A percentile compares a stretch with the other conserved stretches of the same genome.
Conservation (phyloP, 1,284 basidiomycete species). For the Serendipita sp. region DNA sequence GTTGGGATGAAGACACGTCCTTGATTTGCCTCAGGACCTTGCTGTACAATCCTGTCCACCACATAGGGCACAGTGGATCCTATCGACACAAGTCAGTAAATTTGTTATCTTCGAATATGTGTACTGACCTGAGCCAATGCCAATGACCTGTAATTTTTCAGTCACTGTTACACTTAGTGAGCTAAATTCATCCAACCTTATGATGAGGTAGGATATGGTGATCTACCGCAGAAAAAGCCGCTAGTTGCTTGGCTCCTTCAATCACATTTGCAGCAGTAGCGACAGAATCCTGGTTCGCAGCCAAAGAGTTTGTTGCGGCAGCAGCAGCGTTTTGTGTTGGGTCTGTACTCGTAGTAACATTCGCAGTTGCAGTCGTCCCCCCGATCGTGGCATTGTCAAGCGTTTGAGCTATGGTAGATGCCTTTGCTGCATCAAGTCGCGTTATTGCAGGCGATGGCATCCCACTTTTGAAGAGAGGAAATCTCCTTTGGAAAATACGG, state of each 20-base stretch:
- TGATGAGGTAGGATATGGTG: slow-evolving; percentile 72
- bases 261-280: slow-evolving; percentile 21
- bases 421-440: slow-evolving; percentile 9
- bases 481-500: background rate
- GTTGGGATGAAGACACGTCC: slow-evolving; percentile 82
- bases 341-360: background rate
- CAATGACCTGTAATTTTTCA: slow-evolving; percentile 51
- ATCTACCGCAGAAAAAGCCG: slow-evolving; percentile 92
- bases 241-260: slow-evolving; percentile 76
- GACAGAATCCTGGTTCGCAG: background rate
- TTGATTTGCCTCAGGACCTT: slow-evolving; percentile 65
- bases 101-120: background rate
- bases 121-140: slow-evolving; percentile 66
- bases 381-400: background rate
- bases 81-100: slow-evolving; percentile 16
- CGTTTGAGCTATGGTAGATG: background rate
- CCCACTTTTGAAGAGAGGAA: background rate
- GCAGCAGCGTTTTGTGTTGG: background rate
- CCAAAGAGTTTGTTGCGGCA: background rate
- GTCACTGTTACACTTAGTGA: background rate
- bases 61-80: slow-evolving; percentile 97
- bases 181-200: slow-evolving; percentile 39
- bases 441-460: slow-evolving; percentile 6
- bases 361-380: background rate
- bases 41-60: slow-evolving; percentile 84